Conservation (phyloP, 2,329 filamentous ascomycete genomes). For the Nothomitra cinnamomea region DNA sequence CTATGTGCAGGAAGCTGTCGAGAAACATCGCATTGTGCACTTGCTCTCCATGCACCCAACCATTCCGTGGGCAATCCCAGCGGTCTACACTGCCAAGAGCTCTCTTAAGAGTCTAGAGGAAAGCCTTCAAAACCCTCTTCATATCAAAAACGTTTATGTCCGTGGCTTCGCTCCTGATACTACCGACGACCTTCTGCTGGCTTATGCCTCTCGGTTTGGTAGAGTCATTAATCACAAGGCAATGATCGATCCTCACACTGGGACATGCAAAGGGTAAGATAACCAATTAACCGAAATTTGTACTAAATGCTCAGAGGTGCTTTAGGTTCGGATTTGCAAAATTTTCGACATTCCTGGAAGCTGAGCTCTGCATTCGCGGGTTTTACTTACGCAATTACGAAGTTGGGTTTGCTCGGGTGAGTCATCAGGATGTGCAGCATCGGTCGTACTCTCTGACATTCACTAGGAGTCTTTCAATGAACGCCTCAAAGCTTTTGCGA, state of each 20-base stretch:
- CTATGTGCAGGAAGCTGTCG: background rate
- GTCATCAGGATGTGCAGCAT: constrained; percentile 14
- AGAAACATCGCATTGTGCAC: background rate
- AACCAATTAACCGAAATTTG: background rate
- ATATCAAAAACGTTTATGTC: constrained; percentile 97
- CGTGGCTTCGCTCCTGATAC: constrained; percentile 90
- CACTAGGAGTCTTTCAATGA: constrained; percentile 89
- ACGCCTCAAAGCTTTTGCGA: constrained; percentile 88
- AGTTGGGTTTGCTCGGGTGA: constrained; percentile 85
- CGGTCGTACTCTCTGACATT: background rate
- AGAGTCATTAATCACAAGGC: constrained; percentile 94
- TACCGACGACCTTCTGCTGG: constrained; percentile 72
- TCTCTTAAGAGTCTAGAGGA: constrained; percentile 78
- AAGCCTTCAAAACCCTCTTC: constrained; percentile 83
- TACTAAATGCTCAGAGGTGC: constrained; percentile 16
- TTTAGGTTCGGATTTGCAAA: constrained; percentile 91
- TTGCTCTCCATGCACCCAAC: constrained; percentile 44
- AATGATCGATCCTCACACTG: constrained; percentile 87
- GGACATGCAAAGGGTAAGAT: constrained; percentile 84
- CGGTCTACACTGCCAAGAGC: constrained; percentile 69
- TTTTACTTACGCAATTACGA: constrained; percentile 93
- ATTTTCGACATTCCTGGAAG: constrained; percentile 72
- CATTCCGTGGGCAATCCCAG: constrained; percentile 78
- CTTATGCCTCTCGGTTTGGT: constrained; percentile 76
- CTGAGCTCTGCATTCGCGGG: constrained; percentile 88